These are phyloP conservation scores for Theobroma cacao DNA, from an alignment of 345 rosid species.

Conservation along the genomic window DNA sequence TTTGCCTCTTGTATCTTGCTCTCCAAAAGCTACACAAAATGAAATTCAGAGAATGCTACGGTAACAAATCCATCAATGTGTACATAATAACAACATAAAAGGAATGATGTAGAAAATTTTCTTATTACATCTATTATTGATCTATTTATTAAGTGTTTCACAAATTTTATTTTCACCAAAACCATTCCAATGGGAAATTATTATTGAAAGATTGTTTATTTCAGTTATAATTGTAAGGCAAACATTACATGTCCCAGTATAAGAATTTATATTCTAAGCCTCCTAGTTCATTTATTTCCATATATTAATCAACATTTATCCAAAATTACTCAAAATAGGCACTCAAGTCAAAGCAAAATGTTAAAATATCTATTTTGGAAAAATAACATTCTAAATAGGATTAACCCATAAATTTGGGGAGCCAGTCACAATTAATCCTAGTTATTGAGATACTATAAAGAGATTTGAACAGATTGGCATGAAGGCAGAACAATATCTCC, in stretches of 20 bases:
- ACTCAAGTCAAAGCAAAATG: neutral
- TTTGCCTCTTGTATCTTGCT: conserved; percentile 98
- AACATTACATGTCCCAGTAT: neutral
- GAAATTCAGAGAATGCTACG: conserved; percentile 21
- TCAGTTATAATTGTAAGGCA: neutral
- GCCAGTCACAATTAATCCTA: neutral
- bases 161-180: neutral
- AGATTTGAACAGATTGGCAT: neutral
- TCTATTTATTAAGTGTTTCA: neutral
- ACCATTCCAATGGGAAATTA: neutral
- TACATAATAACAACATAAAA: conserved; percentile 3
- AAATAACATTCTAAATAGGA: neutral
- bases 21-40: conserved; percentile 73
- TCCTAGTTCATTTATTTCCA: neutral
- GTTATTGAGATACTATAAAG: neutral
- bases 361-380: neutral
- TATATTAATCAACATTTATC: neutral
- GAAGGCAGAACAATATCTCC: neutral
- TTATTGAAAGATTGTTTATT: neutral
- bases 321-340: neutral
- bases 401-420: neutral
- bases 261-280: neutral
- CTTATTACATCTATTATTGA: neutral
- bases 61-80: conserved; percentile 15
- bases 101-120: neutral